A percentile compares a stretch with the other conserved stretches of the same genome.
These are phyloP conservation scores for Heterobasidion annosum DNA, from an alignment of 1,284 basidiomycete genomes.

Conservation along the genomic window DNA sequence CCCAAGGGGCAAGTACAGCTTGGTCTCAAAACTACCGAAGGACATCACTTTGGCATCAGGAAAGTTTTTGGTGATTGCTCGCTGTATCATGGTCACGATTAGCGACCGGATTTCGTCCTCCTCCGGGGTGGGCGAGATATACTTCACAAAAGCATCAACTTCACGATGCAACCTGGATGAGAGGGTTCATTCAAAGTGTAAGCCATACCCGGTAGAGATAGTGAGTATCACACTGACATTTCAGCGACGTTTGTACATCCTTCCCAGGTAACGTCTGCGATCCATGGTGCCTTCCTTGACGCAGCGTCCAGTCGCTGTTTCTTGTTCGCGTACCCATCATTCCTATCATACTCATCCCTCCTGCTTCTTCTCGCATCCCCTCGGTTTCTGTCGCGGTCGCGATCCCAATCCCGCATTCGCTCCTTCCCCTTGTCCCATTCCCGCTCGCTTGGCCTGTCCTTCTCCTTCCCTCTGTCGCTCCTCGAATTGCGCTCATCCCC, in stretches of 20 bases:
- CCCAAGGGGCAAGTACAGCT: constrained; percentile 88
- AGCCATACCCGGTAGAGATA: constrained; percentile 1
- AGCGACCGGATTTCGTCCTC: constrained; percentile 83
- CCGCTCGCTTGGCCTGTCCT: constrained; percentile 15
- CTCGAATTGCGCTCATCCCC: not conserved
- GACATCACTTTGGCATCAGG: constrained; percentile 78
- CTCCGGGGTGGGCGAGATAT: constrained; percentile 79
- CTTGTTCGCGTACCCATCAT: constrained; percentile 45
- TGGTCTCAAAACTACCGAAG: constrained; percentile 93
- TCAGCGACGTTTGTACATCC: constrained; percentile 71
- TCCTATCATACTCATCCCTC: constrained; percentile 34
- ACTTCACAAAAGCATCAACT: constrained; percentile 77
- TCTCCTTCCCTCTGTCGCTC: not conserved
- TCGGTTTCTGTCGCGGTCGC: constrained; percentile 17
- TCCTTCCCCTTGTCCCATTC: constrained; percentile 34
- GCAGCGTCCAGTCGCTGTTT: constrained; percentile 50
- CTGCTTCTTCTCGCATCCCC: constrained; percentile 28
- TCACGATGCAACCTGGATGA: constrained; percentile 71
- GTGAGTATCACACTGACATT: constrained; percentile 37
- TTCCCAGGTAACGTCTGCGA: constrained; percentile 72
- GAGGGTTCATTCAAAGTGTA: constrained; percentile 1
- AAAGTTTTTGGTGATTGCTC: constrained; percentile 58
- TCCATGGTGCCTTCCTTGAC: constrained; percentile 73
- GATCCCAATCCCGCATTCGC: constrained; percentile 17
- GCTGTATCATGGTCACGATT: constrained; percentile 68